Conservation (phyloP, 129 eudicot genomes). For the Deinandra increscens region DNA sequence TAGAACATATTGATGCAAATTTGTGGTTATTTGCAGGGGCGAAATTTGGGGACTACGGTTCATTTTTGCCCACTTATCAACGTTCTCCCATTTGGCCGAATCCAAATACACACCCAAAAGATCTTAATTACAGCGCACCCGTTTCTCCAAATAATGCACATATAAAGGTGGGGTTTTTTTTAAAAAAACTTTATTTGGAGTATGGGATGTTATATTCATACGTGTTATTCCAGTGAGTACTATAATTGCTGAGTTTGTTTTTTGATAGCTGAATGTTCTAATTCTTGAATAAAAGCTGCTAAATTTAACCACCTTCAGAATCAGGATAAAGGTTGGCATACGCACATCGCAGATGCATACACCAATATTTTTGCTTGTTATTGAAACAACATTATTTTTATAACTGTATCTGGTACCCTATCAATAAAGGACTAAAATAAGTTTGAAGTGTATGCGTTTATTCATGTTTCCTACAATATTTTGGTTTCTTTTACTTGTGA, state of each 20-base stretch:
- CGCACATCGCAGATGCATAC: slow-evolving; percentile 4
- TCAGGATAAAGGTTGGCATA: background rate
- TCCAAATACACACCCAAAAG: slow-evolving; percentile 54
- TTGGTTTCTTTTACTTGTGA: slow-evolving; percentile 4
- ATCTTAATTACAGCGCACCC: slow-evolving; percentile 33
- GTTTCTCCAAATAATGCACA: slow-evolving; percentile 55
- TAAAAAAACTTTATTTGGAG: slow-evolving; percentile 15
- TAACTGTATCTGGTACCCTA: background rate
- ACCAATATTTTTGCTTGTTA: background rate
- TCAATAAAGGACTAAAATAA: background rate
- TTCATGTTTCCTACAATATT: background rate
- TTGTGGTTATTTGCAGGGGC: slow-evolving; percentile 59
- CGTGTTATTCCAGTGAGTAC: background rate
- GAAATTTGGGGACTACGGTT: slow-evolving; percentile 87
- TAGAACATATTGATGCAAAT: slow-evolving; percentile 24
- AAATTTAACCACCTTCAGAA: slow-evolving; percentile 4
- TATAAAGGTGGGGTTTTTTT: slow-evolving; percentile 68
- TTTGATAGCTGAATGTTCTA: background rate
- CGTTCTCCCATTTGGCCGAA: slow-evolving; percentile 73
- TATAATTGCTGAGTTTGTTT: background rate
- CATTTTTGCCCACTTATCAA: slow-evolving; percentile 83
- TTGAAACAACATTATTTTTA: background rate
- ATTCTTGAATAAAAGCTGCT: slow-evolving; percentile 1
- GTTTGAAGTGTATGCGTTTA: background rate
- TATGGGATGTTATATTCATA: slow-evolving; percentile 3